Evolutionary conservation across 2,329 filamentous ascomycete species (phyloP).

Genomic region (Trichoderma asperellum): DNA sequence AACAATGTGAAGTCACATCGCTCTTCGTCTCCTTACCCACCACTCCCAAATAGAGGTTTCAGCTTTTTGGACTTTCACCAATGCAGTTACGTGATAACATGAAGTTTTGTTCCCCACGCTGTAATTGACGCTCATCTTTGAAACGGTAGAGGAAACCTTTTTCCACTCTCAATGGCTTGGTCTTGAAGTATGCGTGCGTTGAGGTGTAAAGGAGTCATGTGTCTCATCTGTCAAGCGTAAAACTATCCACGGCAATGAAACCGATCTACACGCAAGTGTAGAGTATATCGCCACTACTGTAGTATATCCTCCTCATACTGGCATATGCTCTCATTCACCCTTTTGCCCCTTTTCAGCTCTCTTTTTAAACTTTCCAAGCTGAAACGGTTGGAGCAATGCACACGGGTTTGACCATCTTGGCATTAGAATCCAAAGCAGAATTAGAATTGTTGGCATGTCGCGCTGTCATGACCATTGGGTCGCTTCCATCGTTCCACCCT

Average conservation of each 20-base stretch:
- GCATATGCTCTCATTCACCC: background rate
- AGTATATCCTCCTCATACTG: background rate
- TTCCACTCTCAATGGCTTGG: background rate
- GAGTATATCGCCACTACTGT: background rate
- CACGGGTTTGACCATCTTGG: too few relatives aligned
- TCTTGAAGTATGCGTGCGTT: background rate
- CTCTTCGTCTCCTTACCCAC: background rate
- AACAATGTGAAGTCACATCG: background rate
- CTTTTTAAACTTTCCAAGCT: background rate
- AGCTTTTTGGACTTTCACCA: background rate
- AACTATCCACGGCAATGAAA: background rate
- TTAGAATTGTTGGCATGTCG: background rate
- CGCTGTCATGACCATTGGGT: background rate
- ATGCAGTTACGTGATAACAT: background rate
- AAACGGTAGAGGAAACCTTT: background rate
- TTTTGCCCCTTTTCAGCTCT: background rate
- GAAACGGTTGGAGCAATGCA: background rate
- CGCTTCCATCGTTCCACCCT: background rate
- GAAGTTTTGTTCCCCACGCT: background rate
- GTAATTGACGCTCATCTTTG: background rate
- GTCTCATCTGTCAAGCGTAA: background rate
- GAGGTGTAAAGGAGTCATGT: background rate
- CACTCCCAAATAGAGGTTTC: background rate
- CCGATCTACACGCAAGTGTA: background rate
- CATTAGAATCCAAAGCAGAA: background rate